Evolutionary conservation across 1,284 basidiomycete species (phyloP), one percentile per base, ranked within the genome.

Genomic region (Tetrapyrgos nigripes): DNA sequence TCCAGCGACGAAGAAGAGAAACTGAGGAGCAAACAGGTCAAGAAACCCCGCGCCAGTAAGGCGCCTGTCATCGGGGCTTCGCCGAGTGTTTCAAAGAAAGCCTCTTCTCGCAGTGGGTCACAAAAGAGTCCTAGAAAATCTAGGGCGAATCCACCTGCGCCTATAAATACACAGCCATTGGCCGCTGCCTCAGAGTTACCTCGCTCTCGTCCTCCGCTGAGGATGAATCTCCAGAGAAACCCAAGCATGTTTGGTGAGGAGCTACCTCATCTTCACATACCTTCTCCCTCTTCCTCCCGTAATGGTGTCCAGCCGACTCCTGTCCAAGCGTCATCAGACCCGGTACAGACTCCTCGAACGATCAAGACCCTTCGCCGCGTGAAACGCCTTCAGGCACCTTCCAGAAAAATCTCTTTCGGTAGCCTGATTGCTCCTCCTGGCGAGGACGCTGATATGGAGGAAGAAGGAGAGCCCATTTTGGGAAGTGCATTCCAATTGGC

Each of bases 401-500:
- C 75, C 6, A 69, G 83, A 66, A 77, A 78, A 63, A 86, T 83
- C 48, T 83, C 79, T 5, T 86, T 84, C 62, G 76, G 78, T 19
- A 82, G 76, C 60, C 62, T 83, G 56, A 67, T 65, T 33, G 63
- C 72, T 8, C 67, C 76, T 11, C 70, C 71, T 43, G 68, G 68
- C 19, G 72, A 71, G n/a, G 72, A 74, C 51, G 73, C 70, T 51
- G 78, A 78, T 35, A 66, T 68, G 40, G 75, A 72, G 44, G 74
- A 76, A 44, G 68, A 64, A 21, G 71, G 70, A 43, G 72, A 73
- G 19, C 53, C 63, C 40, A 71, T 70, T 46, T 73, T 88, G 44
- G 86, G 77, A 9, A 87, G 85, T 65, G 86, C 86, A 19, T 87
- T 89, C 71, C 83, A 88, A 67, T 69, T 88, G 71, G 73, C 76